phyloP scores from a whole-genome alignment of 2,329 filamentous ascomycete species.

The Onygenales sp. region DNA sequence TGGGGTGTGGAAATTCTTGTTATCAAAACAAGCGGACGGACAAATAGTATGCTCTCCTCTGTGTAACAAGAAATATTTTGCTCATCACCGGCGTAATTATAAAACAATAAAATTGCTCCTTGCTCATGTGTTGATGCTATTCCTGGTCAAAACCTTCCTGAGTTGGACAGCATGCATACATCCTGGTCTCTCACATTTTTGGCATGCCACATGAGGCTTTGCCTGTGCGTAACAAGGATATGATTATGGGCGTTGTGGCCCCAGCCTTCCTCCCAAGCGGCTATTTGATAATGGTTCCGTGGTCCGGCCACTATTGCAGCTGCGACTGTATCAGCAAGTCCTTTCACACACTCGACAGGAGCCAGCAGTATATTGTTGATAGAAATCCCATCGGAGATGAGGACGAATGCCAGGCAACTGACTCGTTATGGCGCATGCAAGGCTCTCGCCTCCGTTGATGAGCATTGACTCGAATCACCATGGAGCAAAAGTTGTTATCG shows the following conservation, averaged over 20 bases:
- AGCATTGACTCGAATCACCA: slow-evolving; percentile 31
- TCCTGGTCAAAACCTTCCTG: not conserved
- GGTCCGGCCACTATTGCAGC: not conserved
- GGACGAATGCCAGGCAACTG: slow-evolving; percentile 1
- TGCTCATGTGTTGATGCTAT: not conserved
- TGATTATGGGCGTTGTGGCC: not conserved
- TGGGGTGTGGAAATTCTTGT: not conserved
- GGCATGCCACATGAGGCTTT: not conserved
- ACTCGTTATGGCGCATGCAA: slow-evolving; percentile 15
- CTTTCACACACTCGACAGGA: not conserved
- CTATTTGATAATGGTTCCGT: not conserved
- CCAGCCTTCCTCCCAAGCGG: not conserved
- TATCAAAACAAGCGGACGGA: not conserved
- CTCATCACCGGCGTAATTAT: not conserved
- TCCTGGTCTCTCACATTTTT: not conserved
- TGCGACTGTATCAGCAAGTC: not conserved
- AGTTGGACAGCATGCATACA: not conserved
- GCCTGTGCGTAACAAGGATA: not conserved
- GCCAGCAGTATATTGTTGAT: not conserved
- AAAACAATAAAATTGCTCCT: not conserved
- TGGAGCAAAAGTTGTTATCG: slow-evolving; percentile 30
- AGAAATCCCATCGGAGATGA: not conserved
- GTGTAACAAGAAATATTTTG: not conserved
- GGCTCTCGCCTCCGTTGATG: slow-evolving; percentile 27
- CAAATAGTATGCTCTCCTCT: not conserved